phyloP scores from a whole-genome alignment of 495 filamentous ascomycete species.

The Aspergillus asperescens region DNA sequence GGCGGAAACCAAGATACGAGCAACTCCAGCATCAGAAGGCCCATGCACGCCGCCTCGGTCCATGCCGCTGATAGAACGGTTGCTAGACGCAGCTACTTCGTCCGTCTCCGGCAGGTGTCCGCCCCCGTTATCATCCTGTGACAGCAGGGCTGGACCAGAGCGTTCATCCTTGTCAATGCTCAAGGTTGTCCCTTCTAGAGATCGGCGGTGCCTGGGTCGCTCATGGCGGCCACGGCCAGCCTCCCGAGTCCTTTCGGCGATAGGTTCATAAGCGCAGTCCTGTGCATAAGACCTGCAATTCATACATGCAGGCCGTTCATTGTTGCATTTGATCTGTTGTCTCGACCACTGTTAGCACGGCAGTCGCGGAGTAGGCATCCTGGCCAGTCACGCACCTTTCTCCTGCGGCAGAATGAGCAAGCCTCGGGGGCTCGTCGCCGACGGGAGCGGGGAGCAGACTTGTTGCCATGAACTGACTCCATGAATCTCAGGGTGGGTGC shows the following conservation, averaged over 20 bases:
- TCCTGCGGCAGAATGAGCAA: conserved; percentile 26
- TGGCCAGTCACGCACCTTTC: conserved; percentile 22
- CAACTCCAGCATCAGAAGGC: conserved; percentile 15
- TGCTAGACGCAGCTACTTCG: neutral
- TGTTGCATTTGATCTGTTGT: conserved; percentile 27
- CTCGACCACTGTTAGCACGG: neutral
- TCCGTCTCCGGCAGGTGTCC: neutral
- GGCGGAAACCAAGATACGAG: conserved; percentile 23
- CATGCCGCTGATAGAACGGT: neutral
- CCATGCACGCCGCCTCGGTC: neutral
- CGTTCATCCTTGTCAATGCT: neutral
- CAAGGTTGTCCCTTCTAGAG: neutral
- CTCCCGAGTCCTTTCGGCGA: conserved; percentile 17
- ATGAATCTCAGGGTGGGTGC: too few relatives aligned
- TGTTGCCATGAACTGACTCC: neutral
- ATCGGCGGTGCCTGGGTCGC: neutral
- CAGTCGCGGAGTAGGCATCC: neutral
- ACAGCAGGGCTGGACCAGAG: neutral
- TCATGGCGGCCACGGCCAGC: conserved; percentile 18
- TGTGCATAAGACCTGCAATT: conserved; percentile 24
- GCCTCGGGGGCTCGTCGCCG: conserved; percentile 22
- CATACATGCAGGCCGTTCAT: conserved; percentile 23
- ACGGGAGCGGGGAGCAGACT: conserved; percentile 1
- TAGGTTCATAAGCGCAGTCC: conserved; percentile 19
- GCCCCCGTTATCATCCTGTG: neutral